Evolutionary conservation across 192 early-diverging fungal species (phyloP), one percentile per base, ranked within the genome.

Genomic region (Jimgerdemannia lactiflua): DNA sequence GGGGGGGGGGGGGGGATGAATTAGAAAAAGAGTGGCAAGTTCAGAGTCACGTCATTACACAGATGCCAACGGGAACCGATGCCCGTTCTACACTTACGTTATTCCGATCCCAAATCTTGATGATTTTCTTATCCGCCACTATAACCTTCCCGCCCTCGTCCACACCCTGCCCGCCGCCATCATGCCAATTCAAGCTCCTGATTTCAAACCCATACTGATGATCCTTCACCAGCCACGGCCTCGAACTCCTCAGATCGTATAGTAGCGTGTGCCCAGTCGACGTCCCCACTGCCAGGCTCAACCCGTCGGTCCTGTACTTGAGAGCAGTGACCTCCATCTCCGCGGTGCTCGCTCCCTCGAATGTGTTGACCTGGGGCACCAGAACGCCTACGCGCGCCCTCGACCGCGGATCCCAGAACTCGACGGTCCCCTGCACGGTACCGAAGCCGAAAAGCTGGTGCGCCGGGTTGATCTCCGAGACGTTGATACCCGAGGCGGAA

Each of bases 171-270:
- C 85, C 76, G 3, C 76, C 78, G 65, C 85, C 83, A 64, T 92
- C 89, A 75, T 97, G 93, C 88, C 93, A 97, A 49, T 87, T 66
- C 44, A 99, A 75, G 10, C 81, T 88, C 81, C 95, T 95, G 78
- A 99, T 98, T 41, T 95, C 95, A 78, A 93, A 90, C 18, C 96
- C 96, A 80, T 97, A 99, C 84, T 97, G 95, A 83, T 99, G 98
- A 87, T 99, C 98, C 86, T 98, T 98, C 77, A 96, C 87, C 67
- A 94, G 84, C 74, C 92, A 88, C 8, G 98, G 98, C 20, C 88
- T 83, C 69, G 87, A 88, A 78, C 91, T 88, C 65, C 98, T 91
- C 79, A 99, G 86, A 88, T 99, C 98, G 79, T 98, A 98, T 44
- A 97, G 86, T 43, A 98, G 79, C 19, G 95, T 92, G 67, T 97